These are phyloP conservation scores for Xerocomus subilludens DNA, from an alignment of 1,284 basidiomycete genomes.

Conservation along the genomic window DNA sequence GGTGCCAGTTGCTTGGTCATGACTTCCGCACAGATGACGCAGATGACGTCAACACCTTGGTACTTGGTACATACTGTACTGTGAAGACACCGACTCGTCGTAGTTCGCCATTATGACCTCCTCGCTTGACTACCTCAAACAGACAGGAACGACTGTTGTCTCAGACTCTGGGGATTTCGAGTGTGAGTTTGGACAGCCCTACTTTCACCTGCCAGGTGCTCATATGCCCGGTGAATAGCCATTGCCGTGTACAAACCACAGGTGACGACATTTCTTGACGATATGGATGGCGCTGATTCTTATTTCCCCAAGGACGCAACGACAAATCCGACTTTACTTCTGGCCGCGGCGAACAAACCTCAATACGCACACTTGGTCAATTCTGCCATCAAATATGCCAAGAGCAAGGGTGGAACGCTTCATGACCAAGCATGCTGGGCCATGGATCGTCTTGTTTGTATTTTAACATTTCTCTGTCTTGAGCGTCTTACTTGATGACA, in stretches of 20 bases:
- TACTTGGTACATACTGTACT: too few relatives aligned
- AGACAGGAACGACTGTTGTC: conserved; percentile 93
- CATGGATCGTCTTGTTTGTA: conserved; percentile 82
- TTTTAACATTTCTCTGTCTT: not conserved
- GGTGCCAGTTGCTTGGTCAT: too few relatives aligned
- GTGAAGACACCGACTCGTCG: not conserved
- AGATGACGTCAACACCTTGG: too few relatives aligned
- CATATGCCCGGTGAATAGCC: conserved; percentile 57
- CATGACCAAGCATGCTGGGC: conserved; percentile 82
- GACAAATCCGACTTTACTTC: conserved; percentile 93
- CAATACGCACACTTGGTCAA: conserved; percentile 89
- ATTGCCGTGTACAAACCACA: conserved; percentile 95
- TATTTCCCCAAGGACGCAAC: conserved; percentile 78
- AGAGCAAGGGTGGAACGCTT: conserved; percentile 79
- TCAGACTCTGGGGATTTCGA: conserved; percentile 93
- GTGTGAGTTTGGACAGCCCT: conserved; percentile 60
- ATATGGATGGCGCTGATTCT: conserved; percentile 18
- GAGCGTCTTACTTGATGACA: conserved; percentile 47
- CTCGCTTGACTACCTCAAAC: conserved; percentile 88
- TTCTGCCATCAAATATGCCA: conserved; percentile 83
- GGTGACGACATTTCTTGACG: conserved; percentile 55
- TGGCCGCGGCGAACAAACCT: conserved; percentile 93
- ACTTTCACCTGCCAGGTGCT: conserved; percentile 10
- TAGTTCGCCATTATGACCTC: conserved; percentile 74
- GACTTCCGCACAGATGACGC: too few relatives aligned